These are phyloP conservation scores for Solanum clarkiae DNA, from an alignment of 257 asterid species.

Conservation along the genomic window DNA sequence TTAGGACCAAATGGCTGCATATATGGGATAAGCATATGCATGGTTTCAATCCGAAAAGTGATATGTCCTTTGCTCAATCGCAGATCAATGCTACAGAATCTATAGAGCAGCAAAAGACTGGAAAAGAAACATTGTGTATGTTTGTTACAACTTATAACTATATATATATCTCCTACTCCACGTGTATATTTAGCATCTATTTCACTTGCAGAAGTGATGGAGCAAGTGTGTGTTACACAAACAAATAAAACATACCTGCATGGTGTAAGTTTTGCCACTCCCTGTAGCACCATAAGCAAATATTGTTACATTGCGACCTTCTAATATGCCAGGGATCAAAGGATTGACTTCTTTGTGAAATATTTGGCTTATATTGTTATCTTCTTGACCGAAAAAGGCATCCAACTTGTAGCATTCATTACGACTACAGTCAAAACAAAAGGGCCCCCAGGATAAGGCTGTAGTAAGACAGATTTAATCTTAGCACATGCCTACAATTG, in stretches of 20 bases:
- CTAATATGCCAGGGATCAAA: constrained; percentile 59
- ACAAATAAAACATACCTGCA: constrained; percentile 53
- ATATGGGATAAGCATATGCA: background rate
- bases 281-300: constrained; percentile 98
- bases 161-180: background rate
- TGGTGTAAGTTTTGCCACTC: constrained; percentile 85
- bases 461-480: background rate
- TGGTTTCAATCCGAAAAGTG: background rate
- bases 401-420: constrained; percentile 75
- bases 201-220: background rate
- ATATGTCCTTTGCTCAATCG: background rate
- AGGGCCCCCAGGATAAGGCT: background rate
- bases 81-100: background rate
- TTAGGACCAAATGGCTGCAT: background rate
- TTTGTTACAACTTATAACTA: background rate
- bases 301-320: constrained; percentile 65
- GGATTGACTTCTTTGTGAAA: constrained; percentile 69
- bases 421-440: constrained; percentile 39
- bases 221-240: background rate
- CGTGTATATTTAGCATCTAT: background rate
- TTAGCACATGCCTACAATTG: background rate
- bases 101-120: background rate
- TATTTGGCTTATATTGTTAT: constrained; percentile 43
- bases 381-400: constrained; percentile 51
- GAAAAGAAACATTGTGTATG: background rate